phyloP scores from a whole-genome alignment of 345 rosid genomes.

The Citrus unshiu region DNA sequence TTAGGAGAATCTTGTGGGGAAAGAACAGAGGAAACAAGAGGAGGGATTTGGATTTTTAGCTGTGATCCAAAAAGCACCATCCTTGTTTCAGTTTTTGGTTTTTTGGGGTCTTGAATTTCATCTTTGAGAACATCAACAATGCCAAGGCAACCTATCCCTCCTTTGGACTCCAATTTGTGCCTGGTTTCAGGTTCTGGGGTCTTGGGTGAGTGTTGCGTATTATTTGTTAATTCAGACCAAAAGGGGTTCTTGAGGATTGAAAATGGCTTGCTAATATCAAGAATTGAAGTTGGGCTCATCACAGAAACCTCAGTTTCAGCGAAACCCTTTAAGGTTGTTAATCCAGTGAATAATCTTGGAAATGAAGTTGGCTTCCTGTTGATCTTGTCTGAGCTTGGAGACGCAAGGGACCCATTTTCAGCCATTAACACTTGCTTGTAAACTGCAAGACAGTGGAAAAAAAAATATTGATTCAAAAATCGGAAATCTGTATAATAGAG shows the following conservation, averaged over 20 bases:
- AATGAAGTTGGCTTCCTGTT: slow-evolving; percentile 47
- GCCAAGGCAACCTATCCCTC: slow-evolving; percentile 59
- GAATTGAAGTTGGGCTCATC: slow-evolving; percentile 87
- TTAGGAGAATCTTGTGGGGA: slow-evolving; percentile 43
- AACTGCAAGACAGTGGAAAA: slow-evolving; percentile 15
- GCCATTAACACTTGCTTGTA: slow-evolving; percentile 41
- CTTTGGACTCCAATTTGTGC: slow-evolving; percentile 49
- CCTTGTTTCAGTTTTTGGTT: slow-evolving; percentile 47
- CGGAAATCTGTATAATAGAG: neutral
- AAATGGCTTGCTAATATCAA: slow-evolving; percentile 65
- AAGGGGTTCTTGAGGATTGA: slow-evolving; percentile 64
- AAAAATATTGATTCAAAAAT: neutral
- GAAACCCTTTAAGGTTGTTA: slow-evolving; percentile 42
- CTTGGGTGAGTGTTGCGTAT: slow-evolving; percentile 21
- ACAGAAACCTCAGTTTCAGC: slow-evolving; percentile 46
- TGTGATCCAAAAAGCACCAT: slow-evolving; percentile 74
- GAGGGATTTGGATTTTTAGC: slow-evolving; percentile 74
- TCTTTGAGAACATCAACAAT: slow-evolving; percentile 59
- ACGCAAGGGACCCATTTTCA: slow-evolving; percentile 32
- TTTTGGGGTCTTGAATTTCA: slow-evolving; percentile 27
- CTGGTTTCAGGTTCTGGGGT: slow-evolving; percentile 42
- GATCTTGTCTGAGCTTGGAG: slow-evolving; percentile 30
- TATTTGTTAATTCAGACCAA: slow-evolving; percentile 36
- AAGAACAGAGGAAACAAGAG: slow-evolving; percentile 25
- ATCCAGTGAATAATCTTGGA: slow-evolving; percentile 63